Evolutionary conservation across 208 protist species (phyloP), one percentile per base, ranked within the genome.

Genomic region (Vickermania ingenoplastis): DNA sequence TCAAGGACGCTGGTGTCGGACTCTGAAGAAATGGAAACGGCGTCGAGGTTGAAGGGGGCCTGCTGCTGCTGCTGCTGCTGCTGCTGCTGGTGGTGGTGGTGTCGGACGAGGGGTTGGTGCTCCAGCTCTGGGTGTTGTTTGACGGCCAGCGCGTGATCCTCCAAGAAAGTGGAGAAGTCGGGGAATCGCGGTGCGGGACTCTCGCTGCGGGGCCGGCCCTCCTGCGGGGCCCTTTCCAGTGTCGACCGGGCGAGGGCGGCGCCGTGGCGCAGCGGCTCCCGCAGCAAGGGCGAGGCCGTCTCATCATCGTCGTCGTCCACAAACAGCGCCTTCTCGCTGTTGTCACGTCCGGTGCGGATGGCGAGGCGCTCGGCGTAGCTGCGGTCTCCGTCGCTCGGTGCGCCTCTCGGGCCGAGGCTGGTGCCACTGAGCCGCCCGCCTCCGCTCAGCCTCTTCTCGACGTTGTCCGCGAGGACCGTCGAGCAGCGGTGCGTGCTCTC

Each of bases 141-240:
- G n/a, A n/a, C 64, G 1, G 63, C 53, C n/a, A 56, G 41, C 17
- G 67, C 57, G 30, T 81, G 75, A 13, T 90, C 86, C 36, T 79
- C 83, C 27, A 94, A 61, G 41, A 83, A 90, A 63, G 88, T 63
- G 2, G 70, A 74, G 56, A 88, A 94, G 25, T 64, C 75, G 1
- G 86, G 86, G 41, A 94, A 94, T 41, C 86, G 86, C 26, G 86
- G 86, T 3, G 83, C 78, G 25, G 86, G 86, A 61, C 81, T 89
- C 41, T 77, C 74, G 50, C 68, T 77, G n/a, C 71, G 65, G 5
- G 50, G 24, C 7, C 50, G n/a, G 7, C 50, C 50, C n/a, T 5
- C 13, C 50, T 5, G n/a, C 23, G 24, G 11, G 22, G 21, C 50
- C 7, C n/a, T 21, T 17, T 26, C 24, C 50, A 25, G 5, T 21